These are phyloP conservation scores for Phytopythium litorale DNA, from an alignment of 352 stramenopile genomes.

Conservation along the genomic window DNA sequence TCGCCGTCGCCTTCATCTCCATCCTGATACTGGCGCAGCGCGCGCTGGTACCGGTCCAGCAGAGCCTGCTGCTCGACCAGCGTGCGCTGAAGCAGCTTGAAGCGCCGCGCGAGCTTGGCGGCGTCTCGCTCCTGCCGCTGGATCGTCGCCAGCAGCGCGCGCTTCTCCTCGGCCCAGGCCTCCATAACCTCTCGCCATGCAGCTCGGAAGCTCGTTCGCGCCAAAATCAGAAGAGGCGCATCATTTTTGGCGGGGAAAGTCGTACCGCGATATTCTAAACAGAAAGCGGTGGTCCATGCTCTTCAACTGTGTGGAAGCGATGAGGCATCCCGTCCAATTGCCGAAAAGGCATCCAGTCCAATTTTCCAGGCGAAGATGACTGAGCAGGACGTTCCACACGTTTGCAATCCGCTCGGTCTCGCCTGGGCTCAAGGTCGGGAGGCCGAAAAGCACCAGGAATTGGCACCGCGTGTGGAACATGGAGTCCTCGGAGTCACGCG, in stretches of 20 bases:
- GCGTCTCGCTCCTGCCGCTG: constrained; percentile 34
- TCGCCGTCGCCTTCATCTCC: not conserved
- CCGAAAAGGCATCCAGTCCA: no score
- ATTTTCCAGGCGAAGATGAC: constrained; percentile 57
- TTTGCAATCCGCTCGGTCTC: constrained; percentile 29
- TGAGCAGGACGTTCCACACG: constrained; percentile 59
- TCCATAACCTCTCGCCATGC: constrained; percentile 8
- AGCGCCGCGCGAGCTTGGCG: constrained; percentile 36
- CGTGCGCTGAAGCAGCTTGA: constrained; percentile 60
- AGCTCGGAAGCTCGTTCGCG: not conserved
- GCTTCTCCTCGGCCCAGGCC: constrained; percentile 44
- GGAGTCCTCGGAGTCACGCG: constrained; percentile 76
- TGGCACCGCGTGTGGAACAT: constrained; percentile 96
- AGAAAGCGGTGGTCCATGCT: not conserved
- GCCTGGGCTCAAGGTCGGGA: constrained; percentile 63
- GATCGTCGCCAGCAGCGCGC: constrained; percentile 43
- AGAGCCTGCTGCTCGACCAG: constrained; percentile 67
- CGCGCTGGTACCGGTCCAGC: constrained; percentile 62
- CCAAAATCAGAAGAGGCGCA: not conserved
- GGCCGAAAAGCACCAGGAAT: constrained; percentile 95
- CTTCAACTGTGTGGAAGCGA: not conserved
- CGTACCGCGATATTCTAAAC: not conserved
- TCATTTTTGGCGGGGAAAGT: not conserved
- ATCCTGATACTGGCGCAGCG: constrained; percentile 13
- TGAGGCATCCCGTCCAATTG: no score